A percentile compares a stretch with the other conserved stretches of the same genome.
Conservation (phyloP, 2,329 filamentous ascomycete genomes). For the Colletotrichum paranaense region DNA sequence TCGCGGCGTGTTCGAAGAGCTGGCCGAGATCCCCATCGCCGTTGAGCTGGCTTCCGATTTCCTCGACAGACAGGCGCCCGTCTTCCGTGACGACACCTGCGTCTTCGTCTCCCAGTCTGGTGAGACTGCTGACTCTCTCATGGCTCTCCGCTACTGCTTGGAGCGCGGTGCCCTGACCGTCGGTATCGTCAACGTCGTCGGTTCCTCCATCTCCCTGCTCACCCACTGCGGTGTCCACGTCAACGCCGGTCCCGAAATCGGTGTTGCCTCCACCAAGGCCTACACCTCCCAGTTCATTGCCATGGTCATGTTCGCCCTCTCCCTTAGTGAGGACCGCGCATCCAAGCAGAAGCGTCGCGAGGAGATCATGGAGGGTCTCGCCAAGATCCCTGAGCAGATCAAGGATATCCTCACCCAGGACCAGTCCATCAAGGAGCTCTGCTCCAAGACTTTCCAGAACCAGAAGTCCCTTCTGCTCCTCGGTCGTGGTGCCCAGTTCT, state of each 20-base stretch:
- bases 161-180: slow-evolving; percentile 97
- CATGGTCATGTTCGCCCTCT: slow-evolving; percentile 99
- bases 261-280: slow-evolving; percentile 98
- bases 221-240: slow-evolving; percentile 99
- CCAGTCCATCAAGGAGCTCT: slow-evolving; percentile 93
- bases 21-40: slow-evolving; percentile 96
- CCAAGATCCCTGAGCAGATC: slow-evolving; percentile 90
- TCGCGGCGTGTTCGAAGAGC: slow-evolving; percentile 95
- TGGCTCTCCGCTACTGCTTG: slow-evolving; percentile 97
- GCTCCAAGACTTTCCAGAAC: slow-evolving; percentile 91
- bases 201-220: slow-evolving; percentile 97
- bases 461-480: slow-evolving; percentile 96
- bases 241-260: slow-evolving; percentile 98
- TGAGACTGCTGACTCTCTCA: slow-evolving; percentile 96
- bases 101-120: slow-evolving; percentile 99
- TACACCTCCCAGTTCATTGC: slow-evolving; percentile 99
- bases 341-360: slow-evolving; percentile 92
- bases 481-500: slow-evolving; percentile 95
- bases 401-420: slow-evolving; percentile 91
- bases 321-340: slow-evolving; percentile 93
- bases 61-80: slow-evolving; percentile 93
- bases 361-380: slow-evolving; percentile 95
- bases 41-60: slow-evolving; percentile 99
- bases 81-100: slow-evolving; percentile 99
- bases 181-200: slow-evolving; percentile 98